Base-by-base conservation (phyloP, 352 stramenopile species). In the Halophytophthora polymorphica region DNA sequence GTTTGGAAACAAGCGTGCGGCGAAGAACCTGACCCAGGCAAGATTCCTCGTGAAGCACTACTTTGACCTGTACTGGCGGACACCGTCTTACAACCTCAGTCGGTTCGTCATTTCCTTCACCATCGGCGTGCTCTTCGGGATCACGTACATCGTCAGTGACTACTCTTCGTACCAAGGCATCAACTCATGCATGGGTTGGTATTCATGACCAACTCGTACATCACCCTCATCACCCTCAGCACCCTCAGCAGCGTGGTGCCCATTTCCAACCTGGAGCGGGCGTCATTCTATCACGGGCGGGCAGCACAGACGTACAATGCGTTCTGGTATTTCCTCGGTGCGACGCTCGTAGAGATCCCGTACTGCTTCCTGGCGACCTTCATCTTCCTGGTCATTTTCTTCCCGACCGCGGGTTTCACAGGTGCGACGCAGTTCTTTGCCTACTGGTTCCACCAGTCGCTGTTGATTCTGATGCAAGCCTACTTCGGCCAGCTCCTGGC, bases 231-330 rank as follows among this genome's bases (percentile, higher is more conserved):
- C n/a, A n/a, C n/a, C n/a, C n/a, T n/a, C n/a, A n/a, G n/a, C n/a
- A n/a, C 66, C 18, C 80, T 95, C 37, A 65, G 53, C 31, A 64
- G 56, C 28, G 53, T 54, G 13, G 31, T 64, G 7, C 50, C 56
- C 8, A 54, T 64, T 31, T 42, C 56, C 21, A 34, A 29, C 0
- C 38, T 57, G 37, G 58, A 36, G 5, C 28, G 53, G 3, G 39
- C n/a, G n/a, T n/a, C 83, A 34, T 98, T 86, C 45, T 97, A 97
- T 69, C 65, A 83, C 6, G 88, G 97, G 61, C 84, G 88, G 10
- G 71, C 80, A 3, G 62, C 80, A 4, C 51, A 86, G 39, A 96
- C 91, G 58, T 98, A 97, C 56, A 71, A 78, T 34, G 56, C 73
- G 12, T 63, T 69, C 13, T 77, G 81, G 45, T 87, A 96, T 45